Percentiles rank a stretch among this genome's conserved stretches.
phyloP scores from a whole-genome alignment of 1,284 basidiomycete species.

The Tetrapyrgos nigripes region DNA sequence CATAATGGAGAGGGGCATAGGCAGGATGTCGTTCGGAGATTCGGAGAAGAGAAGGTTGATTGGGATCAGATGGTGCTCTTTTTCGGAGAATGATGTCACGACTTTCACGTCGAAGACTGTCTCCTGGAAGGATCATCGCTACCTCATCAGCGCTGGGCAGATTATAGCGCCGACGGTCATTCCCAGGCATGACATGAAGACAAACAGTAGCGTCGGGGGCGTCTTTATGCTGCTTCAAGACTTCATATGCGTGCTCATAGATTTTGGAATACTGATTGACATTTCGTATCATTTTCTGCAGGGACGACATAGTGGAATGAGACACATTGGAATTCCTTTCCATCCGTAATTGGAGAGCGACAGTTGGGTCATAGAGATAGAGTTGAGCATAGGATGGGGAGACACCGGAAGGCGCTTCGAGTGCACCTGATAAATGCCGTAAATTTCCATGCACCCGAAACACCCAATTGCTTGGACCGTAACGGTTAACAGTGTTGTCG shows the following conservation, averaged over 20 bases:
- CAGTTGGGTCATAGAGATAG: slow-evolving; percentile 42
- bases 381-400: slow-evolving; percentile 31
- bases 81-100: slow-evolving; percentile 40
- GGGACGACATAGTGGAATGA: slow-evolving; percentile 23
- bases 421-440: slow-evolving; percentile 38
- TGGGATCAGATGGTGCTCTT: slow-evolving; percentile 10
- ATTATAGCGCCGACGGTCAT: slow-evolving; percentile 41
- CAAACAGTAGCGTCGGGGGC: slow-evolving; percentile 24
- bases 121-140: slow-evolving; percentile 41
- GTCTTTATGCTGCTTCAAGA: slow-evolving; percentile 25
- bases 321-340: slow-evolving; percentile 31
- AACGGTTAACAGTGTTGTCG: slow-evolving; percentile 33
- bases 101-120: slow-evolving; percentile 10
- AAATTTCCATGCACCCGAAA: slow-evolving; percentile 47
- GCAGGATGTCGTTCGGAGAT: slow-evolving; percentile 47
- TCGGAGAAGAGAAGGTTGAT: slow-evolving; percentile 13
- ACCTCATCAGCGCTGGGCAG: slow-evolving; percentile 45
- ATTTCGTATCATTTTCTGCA: slow-evolving; percentile 33
- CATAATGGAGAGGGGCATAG: slow-evolving; percentile 43
- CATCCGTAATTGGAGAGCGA: slow-evolving; percentile 28
- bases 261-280: slow-evolving; percentile 36
- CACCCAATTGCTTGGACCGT: slow-evolving; percentile 33
- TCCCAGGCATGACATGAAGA: slow-evolving; percentile 25
- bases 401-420: slow-evolving; percentile 32
- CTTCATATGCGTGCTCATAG: slow-evolving; percentile 37